Evolutionary conservation across 2,329 filamentous ascomycete genomes (phyloP).

Genomic region (Aspergillus oerlinghausenensis): DNA sequence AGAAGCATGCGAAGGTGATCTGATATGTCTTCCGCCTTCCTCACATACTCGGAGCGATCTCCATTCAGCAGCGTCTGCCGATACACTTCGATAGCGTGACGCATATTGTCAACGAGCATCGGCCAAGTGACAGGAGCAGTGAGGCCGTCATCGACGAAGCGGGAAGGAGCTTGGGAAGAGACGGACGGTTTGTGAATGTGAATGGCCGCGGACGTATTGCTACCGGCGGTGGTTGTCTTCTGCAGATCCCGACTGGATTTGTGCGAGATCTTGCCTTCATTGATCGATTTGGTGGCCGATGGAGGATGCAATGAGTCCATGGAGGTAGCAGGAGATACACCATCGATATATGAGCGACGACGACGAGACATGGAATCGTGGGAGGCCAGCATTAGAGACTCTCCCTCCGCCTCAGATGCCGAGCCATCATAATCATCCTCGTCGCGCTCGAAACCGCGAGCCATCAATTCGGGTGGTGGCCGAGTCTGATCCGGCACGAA

Average conservation of each 20-base stretch:
- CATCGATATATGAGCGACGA: slow-evolving; percentile 64
- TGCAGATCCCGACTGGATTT: slow-evolving; percentile 17
- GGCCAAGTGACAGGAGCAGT: slow-evolving; percentile 82
- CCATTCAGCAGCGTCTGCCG: slow-evolving; percentile 80
- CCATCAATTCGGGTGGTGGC: slow-evolving; percentile 86
- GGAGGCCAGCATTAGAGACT: slow-evolving; percentile 65
- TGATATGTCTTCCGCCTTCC: slow-evolving; percentile 93
- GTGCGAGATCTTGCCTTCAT: slow-evolving; percentile 44
- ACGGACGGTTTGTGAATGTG: slow-evolving; percentile 42
- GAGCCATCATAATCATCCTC: slow-evolving; percentile 92
- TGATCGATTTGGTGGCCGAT: slow-evolving; percentile 53
- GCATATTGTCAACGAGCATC: slow-evolving; percentile 87
- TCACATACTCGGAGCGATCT: slow-evolving; percentile 84
- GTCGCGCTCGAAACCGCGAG: slow-evolving; percentile 71
- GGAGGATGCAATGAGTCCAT: slow-evolving; percentile 85
- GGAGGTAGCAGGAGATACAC: slow-evolving; percentile 78
- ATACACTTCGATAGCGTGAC: slow-evolving; percentile 81
- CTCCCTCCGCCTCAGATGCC: slow-evolving; percentile 79
- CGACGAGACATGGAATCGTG: slow-evolving; percentile 62
- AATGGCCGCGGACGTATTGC: slow-evolving; percentile 53
- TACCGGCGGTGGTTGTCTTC: slow-evolving; percentile 43
- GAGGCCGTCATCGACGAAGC: slow-evolving; percentile 87
- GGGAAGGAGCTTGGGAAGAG: slow-evolving; percentile 60
- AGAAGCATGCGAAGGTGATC: slow-evolving; percentile 89
- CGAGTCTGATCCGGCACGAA: slow-evolving; percentile 84